A percentile compares a stretch with the other conserved stretches of the same genome.
These are phyloP conservation scores for Lablab purpureus DNA, from an alignment of 306 rosid genomes.

Conservation along the genomic window DNA sequence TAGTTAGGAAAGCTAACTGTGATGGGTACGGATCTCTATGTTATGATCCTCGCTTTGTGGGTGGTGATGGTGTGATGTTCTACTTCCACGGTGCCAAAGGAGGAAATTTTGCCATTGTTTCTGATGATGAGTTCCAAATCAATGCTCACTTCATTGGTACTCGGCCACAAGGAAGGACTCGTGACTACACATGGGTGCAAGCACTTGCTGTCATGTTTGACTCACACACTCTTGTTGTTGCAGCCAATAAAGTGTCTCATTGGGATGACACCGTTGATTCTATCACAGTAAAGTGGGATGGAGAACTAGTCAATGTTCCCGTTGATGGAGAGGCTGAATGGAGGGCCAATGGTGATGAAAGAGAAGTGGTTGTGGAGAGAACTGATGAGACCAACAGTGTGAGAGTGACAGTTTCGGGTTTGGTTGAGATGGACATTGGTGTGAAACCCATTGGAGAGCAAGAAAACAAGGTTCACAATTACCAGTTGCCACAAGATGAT, in stretches of 20 bases:
- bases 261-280: conserved; percentile 71
- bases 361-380: conserved; percentile 74
- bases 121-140: conserved; percentile 70
- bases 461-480: conserved; percentile 81
- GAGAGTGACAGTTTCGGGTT: conserved; percentile 65
- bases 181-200: conserved; percentile 89
- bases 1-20: conserved; percentile 76
- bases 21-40: conserved; percentile 80
- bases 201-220: conserved; percentile 75
- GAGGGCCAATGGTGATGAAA: conserved; percentile 54
- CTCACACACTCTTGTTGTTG: conserved; percentile 68
- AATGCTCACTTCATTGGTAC: conserved; percentile 83
- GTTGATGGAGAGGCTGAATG: conserved; percentile 69
- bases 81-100: conserved; percentile 86
- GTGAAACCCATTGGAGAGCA: conserved; percentile 70
- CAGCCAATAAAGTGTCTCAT: conserved; percentile 67
- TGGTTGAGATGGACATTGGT: conserved; percentile 65
- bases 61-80: conserved; percentile 87
- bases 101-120: conserved; percentile 73
- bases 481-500: conserved; percentile 65
- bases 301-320: conserved; percentile 51
- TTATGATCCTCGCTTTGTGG: conserved; percentile 84
- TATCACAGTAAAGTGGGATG: conserved; percentile 72
- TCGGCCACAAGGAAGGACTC: conserved; percentile 76
- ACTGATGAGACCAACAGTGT: conserved; percentile 67